phyloP scores from a whole-genome alignment of 768 basidiomycete species.

The Calocera cornea region DNA sequence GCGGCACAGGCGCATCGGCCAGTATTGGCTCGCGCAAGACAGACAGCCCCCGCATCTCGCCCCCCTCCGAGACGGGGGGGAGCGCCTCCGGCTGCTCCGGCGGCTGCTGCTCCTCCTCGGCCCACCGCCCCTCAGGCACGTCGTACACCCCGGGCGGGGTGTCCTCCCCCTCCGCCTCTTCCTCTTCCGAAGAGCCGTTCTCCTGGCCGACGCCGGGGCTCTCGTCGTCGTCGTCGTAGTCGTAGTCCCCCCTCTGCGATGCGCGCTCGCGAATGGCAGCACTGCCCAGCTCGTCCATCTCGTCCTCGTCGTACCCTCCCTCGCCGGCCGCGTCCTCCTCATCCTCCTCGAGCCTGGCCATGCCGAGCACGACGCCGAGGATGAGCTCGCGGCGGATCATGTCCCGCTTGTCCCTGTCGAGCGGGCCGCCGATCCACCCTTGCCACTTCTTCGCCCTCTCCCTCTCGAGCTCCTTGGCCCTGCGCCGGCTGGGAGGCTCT shows the following conservation, averaged over 20 bases:
- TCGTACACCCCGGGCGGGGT: no score
- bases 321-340: constrained; percentile 25
- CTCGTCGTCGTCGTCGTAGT: background rate
- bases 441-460: constrained; percentile 14
- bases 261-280: background rate
- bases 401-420: constrained; percentile 41
- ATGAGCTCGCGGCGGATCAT: constrained; percentile 72
- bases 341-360: constrained; percentile 54
- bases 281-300: constrained; percentile 10
- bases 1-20: background rate
- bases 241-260: background rate
- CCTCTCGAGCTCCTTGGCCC: constrained; percentile 28
- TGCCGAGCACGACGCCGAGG: constrained; percentile 76
- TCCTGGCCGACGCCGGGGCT: background rate
- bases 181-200: background rate
- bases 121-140: no score
- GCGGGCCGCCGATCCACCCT: constrained; percentile 28
- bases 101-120: constrained; percentile 6
- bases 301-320: background rate
- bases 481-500: constrained; percentile 3
- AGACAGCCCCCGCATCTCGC: background rate
- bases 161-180: background rate
- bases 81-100: background rate
- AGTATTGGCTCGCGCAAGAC: constrained; percentile 7
- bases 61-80: background rate